Conservation (phyloP, 2,329 filamentous ascomycete species). For the Talaromyces sp. region DNA sequence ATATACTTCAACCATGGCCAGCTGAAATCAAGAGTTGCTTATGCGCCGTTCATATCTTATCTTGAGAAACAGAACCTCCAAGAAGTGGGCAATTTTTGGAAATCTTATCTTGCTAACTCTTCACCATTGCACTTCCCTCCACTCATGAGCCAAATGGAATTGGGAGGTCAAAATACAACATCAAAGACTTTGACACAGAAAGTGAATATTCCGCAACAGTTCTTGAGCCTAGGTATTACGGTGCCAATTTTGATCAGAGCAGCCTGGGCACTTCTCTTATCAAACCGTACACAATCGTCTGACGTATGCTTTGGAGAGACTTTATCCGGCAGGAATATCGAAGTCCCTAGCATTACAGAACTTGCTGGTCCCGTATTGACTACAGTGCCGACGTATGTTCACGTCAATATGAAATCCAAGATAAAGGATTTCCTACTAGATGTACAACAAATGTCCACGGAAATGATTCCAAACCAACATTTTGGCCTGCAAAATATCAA, state of each 20-base stretch:
- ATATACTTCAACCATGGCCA: conserved; percentile 27
- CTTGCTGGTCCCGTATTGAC: conserved; percentile 32
- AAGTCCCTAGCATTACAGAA: conserved; percentile 45
- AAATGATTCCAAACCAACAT: conserved; percentile 63
- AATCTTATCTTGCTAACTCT: conserved; percentile 27
- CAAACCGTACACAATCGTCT: conserved; percentile 17
- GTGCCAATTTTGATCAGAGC: conserved; percentile 51
- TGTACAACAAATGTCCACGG: conserved; percentile 55
- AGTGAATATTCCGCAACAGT: conserved; percentile 23
- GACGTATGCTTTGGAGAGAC: conserved; percentile 55
- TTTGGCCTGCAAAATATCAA: conserved; percentile 54
- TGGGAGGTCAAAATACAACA: conserved; percentile 27
- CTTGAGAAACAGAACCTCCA: conserved; percentile 27
- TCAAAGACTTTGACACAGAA: conserved; percentile 21
- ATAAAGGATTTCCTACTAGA: conserved; percentile 51
- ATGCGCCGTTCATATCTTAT: conserved; percentile 30
- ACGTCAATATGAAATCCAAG: conserved; percentile 35
- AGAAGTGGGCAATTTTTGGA: conserved; percentile 31
- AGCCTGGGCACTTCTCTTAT: conserved; percentile 25
- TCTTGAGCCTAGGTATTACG: conserved; percentile 34
- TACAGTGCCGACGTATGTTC: conserved; percentile 33
- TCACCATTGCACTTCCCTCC: conserved; percentile 30
- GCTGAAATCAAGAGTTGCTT: conserved; percentile 2
- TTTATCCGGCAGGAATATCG: conserved; percentile 52
- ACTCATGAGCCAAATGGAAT: conserved; percentile 22